Conservation (phyloP, 2,329 filamentous ascomycete genomes). For the Stagonosporopsis rhizophila region DNA sequence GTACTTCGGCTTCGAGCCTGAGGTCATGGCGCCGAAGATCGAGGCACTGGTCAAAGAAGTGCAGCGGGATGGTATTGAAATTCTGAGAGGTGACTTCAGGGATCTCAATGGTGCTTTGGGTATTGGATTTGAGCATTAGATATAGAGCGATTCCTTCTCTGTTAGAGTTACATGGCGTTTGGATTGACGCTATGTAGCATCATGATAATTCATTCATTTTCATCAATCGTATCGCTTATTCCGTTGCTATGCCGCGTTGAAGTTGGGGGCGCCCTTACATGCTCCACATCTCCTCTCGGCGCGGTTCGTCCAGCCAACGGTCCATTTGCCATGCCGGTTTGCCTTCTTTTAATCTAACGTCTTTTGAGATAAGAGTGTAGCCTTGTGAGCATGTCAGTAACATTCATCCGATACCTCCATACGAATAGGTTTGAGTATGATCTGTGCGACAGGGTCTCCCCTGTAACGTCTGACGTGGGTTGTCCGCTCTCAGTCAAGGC, state of each 20-base stretch:
- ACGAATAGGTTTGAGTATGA: background rate
- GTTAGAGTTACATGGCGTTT: background rate
- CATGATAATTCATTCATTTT: background rate
- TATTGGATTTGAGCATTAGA: conserved; percentile 19
- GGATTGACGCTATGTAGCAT: background rate
- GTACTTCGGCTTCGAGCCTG: conserved; percentile 61
- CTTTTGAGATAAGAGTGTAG: background rate
- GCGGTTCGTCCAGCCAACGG: background rate
- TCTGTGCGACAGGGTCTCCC: too few relatives aligned
- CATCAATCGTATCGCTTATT: background rate
- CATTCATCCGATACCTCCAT: background rate
- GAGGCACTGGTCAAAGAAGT: conserved; percentile 44
- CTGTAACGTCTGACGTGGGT: too few relatives aligned
- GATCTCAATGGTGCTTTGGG: conserved; percentile 20
- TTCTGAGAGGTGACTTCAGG: conserved; percentile 17
- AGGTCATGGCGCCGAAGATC: conserved; percentile 53
- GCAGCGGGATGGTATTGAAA: conserved; percentile 41
- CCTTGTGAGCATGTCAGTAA: background rate
- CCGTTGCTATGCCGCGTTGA: background rate
- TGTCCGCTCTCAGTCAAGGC: too few relatives aligned
- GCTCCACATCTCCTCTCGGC: background rate
- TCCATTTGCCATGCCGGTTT: background rate
- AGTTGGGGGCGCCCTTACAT: background rate
- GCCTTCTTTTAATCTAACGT: background rate
- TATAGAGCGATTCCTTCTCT: background rate